Conservation (phyloP, 805 yeast species). For the Candida nonsorbophila region DNA sequence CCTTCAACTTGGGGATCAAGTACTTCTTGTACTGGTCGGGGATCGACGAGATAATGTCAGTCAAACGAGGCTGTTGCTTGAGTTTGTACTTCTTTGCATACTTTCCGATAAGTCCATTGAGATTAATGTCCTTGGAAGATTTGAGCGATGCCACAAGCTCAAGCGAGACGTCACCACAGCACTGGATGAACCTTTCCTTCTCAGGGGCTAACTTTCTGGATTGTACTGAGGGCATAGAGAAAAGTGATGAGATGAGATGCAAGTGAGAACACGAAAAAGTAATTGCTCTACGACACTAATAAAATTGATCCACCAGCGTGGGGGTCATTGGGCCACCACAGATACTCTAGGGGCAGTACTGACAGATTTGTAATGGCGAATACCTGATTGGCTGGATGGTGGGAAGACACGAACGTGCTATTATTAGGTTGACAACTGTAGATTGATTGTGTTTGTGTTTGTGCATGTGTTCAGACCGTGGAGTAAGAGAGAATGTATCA, state of each 20-base stretch:
- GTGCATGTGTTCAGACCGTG: too few relatives aligned
- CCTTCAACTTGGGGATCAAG: constrained; percentile 86
- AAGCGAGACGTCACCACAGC: constrained; percentile 87
- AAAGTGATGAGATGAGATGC: not conserved
- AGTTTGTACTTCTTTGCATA: constrained; percentile 87
- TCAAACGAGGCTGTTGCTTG: constrained; percentile 87
- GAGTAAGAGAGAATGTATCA: too few relatives aligned
- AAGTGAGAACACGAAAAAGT: too few relatives aligned
- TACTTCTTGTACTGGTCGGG: constrained; percentile 95
- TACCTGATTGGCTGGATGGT: too few relatives aligned
- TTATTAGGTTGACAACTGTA: too few relatives aligned
- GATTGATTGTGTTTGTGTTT: too few relatives aligned
- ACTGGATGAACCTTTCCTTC: constrained; percentile 85
- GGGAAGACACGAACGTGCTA: too few relatives aligned
- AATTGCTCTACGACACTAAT: too few relatives aligned
- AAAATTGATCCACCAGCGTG: too few relatives aligned
- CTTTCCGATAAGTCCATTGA: constrained; percentile 83
- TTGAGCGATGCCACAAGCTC: constrained; percentile 78
- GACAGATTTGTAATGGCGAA: too few relatives aligned
- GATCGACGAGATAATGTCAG: constrained; percentile 90
- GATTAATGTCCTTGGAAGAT: constrained; percentile 71
- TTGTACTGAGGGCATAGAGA: constrained; percentile 28
- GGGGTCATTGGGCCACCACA: too few relatives aligned
- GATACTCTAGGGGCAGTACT: too few relatives aligned
- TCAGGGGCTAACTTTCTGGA: constrained; percentile 74